Evolutionary conservation across 2,329 filamentous ascomycete species (phyloP), one percentile per base, ranked within the genome.

Genomic region (Fusarium fracticaudum): DNA sequence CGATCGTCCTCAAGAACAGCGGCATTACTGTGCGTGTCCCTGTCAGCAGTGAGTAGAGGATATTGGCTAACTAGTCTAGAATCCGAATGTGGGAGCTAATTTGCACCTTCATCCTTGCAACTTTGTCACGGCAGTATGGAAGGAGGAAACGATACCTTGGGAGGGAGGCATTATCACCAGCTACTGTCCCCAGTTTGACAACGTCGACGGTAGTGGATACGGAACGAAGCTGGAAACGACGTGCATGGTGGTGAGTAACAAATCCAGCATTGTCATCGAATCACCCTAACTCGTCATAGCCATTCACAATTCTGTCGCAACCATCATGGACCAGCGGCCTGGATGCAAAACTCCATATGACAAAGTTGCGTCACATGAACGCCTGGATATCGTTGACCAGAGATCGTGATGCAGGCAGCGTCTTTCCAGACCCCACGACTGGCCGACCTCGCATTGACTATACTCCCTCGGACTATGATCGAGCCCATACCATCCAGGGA

Each of bases 171-270:
- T 95, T 76, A 89, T 98, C 67, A 98, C 95, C 0, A 89, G 90
- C 8, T 91, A 95, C 24, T 92, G 94, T 72, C 90, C 87, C 48
- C 91, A 93, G 61, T 94, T 95, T 76, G 93, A 97, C 73, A 92
- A 98, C 76, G 86, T 95, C 1, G 94, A 98, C 80, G 89, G 90
- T 11, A 86, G 91, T 47, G 94, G 94, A 65, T 94, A 98, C 77
- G 96, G 96, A 44, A 87, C 88, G 55, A 97, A 97, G 81, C 85
- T 98, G 35, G 95, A 98, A 85, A 87, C 91, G 15, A 90, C 90
- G 4, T 89, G 89, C 77, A 95, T 96, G 92, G 75, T 91, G 64
- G 87, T 89, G 79, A 78, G 86, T 79, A 45, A n/a, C 17, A 47
- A 50, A 11, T 15, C 31, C 41, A 51, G 37, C 31, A 38, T 24